Evolutionary conservation across 768 basidiomycete species (phyloP), one percentile per base, ranked within the genome.

Genomic region (Gymnopilus junonius): DNA sequence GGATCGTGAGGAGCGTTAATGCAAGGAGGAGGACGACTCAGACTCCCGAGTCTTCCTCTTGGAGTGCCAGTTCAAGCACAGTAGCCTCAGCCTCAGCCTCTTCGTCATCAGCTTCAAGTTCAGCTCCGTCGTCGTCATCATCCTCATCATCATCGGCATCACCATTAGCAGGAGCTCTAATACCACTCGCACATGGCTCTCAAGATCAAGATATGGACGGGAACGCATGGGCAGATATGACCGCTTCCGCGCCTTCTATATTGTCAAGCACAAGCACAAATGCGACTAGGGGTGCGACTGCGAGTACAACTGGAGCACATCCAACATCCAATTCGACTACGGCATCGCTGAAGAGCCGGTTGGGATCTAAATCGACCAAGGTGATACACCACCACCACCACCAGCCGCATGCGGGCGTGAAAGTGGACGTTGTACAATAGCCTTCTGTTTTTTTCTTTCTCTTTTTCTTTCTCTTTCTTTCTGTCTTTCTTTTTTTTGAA

Each of bases 1-100:
- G 87, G 67, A 77, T 88, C 56, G 82, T 88, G 58, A 77, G 84
- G 66, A 88, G 82, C 58, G 85, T 87, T n/a, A 83, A 77, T 12
- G 77, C 82, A 65, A 74, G 65, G 50, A 69, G 68, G 59, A 66
- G 56, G 10, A 62, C 62, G 5, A 57, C 67, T 1, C 50, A 63
- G 25, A 32, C 55, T 46, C n/a, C n/a, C n/a, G 48, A 32, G 31
- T 34, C 31, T 35, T 63, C 62, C 14, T 51, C 61, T 35, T 21
- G n/a, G n/a, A n/a, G n/a, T n/a, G n/a, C n/a, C n/a, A n/a, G n/a
- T n/a, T n/a, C n/a, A n/a, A n/a, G n/a, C n/a, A n/a, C n/a, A n/a
- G n/a, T n/a, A n/a, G n/a, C 51, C 35, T 10, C 50, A 42, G 14
- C 31, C 11, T 50, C 59, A 14, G 35, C 43, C 12, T 17, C 25